Evolutionary conservation across 768 basidiomycete genomes (phyloP), one percentile per base, ranked within the genome.

Genomic region (Termitomyces titanicus): DNA sequence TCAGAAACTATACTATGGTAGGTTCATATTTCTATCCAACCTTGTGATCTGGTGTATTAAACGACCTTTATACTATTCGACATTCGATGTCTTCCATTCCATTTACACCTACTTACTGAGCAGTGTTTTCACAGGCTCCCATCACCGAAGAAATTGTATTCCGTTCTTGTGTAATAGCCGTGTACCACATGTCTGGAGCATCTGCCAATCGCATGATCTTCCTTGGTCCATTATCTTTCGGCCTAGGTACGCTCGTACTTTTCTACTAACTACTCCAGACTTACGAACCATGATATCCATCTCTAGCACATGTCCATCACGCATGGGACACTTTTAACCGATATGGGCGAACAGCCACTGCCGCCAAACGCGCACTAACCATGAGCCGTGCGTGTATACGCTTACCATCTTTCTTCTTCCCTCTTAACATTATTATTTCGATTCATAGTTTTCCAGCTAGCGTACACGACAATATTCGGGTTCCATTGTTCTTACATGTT

Each of bases 111-210:
- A 11, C 24, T 35, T 27, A 13, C 20, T 50, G 29, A 34, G 13
- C 27, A 24, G 12, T 56, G 50, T 76, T 33, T 75, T 74, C 15
- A 20, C 56, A 94, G 93, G 94, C 81, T 3, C 96, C 96, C 0
- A 69, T 94, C 33, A 95, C 95, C 0, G 96, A 99, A 72, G 96
- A 98, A 69, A 55, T 97, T 24, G 90, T 92, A 8, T 98, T 97
- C 67, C 78, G 97, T 25, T 85, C 90, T 0, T 94, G 92, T 66
- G 79, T 96, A 27, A 74, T 97, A 18, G 74, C 86, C 2, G 78
- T 85, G 8, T 89, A 91, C 61, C 77, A 84, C 53, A 78, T 96
- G 48, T 80, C 86, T 0, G 83, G 83, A 17, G 75, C 77, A 2
- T 79, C 82, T 0, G 76, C 61, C 22, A 64, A 56, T 39, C 76